phyloP scores from a whole-genome alignment of 1,139 yeast species.

The Kluyveromyces sp. region DNA sequence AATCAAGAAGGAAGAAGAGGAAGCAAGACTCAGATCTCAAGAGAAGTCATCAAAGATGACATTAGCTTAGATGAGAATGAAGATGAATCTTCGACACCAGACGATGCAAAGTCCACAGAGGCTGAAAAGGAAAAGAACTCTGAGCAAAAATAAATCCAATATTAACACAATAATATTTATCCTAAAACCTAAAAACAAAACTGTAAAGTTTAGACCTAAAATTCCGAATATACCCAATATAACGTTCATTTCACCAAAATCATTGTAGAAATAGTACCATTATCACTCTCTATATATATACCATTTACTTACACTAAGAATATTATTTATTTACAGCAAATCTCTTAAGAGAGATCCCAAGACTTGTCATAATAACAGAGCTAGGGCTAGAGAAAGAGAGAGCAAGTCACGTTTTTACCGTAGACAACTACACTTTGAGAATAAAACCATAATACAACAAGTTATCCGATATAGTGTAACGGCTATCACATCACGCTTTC shows the following conservation, averaged over 20 bases:
- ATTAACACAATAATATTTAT: neutral
- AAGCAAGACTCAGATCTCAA: slow-evolving; percentile 61
- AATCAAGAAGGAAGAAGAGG: slow-evolving; percentile 80
- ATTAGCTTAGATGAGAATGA: slow-evolving; percentile 75
- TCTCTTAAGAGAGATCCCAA: too few relatives aligned
- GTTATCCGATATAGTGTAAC: slow-evolving; percentile 30
- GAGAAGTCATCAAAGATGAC: slow-evolving; percentile 67
- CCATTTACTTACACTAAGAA: too few relatives aligned
- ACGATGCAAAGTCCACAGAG: neutral
- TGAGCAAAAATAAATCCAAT: too few relatives aligned
- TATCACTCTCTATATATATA: too few relatives aligned
- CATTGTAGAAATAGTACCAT: too few relatives aligned
- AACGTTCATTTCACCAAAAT: too few relatives aligned
- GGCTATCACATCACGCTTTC: slow-evolving; percentile 32
- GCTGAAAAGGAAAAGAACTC: neutral
- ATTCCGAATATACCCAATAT: too few relatives aligned
- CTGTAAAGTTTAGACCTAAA: neutral
- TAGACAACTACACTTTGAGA: neutral
- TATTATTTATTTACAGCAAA: too few relatives aligned
- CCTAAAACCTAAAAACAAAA: neutral
- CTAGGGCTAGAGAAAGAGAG: too few relatives aligned
- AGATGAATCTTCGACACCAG: neutral
- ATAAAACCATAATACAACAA: neutral
- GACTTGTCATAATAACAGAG: too few relatives aligned
- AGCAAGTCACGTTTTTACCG: too few relatives aligned